phyloP scores from a whole-genome alignment of 495 filamentous ascomycete genomes.

The Platismatia glauca region DNA sequence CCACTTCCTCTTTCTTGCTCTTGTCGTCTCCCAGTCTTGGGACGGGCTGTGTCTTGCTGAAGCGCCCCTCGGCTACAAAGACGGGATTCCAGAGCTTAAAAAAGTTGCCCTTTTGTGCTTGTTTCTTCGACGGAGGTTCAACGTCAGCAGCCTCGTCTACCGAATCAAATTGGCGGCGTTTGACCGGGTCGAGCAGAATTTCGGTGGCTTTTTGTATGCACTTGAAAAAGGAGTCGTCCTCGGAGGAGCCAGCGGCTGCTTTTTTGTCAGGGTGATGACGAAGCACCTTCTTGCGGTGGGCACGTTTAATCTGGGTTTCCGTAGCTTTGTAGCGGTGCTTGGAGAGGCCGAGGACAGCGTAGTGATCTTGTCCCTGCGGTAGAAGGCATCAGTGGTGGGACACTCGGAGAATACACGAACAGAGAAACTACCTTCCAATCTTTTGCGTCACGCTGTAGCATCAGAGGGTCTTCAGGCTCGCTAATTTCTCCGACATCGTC shows the following conservation, averaged over 20 bases:
- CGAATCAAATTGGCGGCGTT: slow-evolving; percentile 91
- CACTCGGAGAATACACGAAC: neutral
- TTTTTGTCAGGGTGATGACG: slow-evolving; percentile 99
- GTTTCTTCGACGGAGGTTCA: slow-evolving; percentile 86
- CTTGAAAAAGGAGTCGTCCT: slow-evolving; percentile 99
- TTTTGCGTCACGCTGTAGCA: slow-evolving; percentile 88
- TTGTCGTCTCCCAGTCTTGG: slow-evolving; percentile 78
- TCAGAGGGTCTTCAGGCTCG: slow-evolving; percentile 82
- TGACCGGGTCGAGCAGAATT: slow-evolving; percentile 80
- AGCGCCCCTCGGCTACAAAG: slow-evolving; percentile 83
- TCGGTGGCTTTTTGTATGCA: slow-evolving; percentile 98
- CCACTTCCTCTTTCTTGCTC: slow-evolving; percentile 76
- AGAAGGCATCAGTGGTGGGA: slow-evolving; percentile 25
- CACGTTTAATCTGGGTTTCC: slow-evolving; percentile 95
- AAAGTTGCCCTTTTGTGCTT: slow-evolving; percentile 72
- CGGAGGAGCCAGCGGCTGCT: slow-evolving; percentile 73
- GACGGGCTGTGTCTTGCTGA: slow-evolving; percentile 83
- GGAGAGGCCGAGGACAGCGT: slow-evolving; percentile 86
- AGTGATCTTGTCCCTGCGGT: slow-evolving; percentile 83
- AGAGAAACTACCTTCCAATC: slow-evolving; percentile 83
- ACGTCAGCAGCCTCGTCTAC: slow-evolving; percentile 89
- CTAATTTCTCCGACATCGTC: slow-evolving; percentile 83
- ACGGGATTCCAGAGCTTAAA: slow-evolving; percentile 87
- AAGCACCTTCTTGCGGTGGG: slow-evolving; percentile 98
- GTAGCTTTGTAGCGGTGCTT: slow-evolving; percentile 88